A percentile compares a stretch with the other conserved stretches of the same genome.
These are phyloP conservation scores for Pleomassaria siparia DNA, from an alignment of 2,329 filamentous ascomycete species.

Conservation along the genomic window DNA sequence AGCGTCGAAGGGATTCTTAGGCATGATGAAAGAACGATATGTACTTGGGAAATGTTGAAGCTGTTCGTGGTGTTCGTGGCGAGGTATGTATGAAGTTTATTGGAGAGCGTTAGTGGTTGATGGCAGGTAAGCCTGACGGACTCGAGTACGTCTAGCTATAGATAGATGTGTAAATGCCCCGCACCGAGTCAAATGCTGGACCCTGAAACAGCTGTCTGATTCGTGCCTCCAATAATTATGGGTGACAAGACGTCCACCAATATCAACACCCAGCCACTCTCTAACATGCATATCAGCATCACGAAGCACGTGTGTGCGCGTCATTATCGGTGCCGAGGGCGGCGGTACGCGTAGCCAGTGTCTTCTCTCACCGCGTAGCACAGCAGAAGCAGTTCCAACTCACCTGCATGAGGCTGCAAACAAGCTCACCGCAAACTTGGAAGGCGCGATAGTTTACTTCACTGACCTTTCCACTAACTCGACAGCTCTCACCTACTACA, in stretches of 20 bases:
- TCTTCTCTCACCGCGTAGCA: neutral
- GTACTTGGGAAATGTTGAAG: neutral
- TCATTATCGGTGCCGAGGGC: neutral
- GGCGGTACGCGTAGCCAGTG: neutral
- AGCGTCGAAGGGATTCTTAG: constrained; percentile 55
- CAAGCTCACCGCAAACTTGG: constrained; percentile 1
- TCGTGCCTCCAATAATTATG: too few relatives aligned
- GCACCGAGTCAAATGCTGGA: neutral
- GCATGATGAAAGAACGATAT: constrained; percentile 32
- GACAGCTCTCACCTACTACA: neutral
- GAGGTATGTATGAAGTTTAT: neutral
- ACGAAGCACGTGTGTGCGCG: neutral
- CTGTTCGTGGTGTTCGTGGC: neutral
- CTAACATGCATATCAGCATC: neutral
- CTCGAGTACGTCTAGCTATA: too few relatives aligned
- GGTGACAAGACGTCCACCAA: neutral
- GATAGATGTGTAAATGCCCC: too few relatives aligned
- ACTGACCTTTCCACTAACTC: neutral
- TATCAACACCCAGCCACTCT: neutral
- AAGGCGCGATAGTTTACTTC: neutral
- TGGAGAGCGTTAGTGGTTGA: neutral
- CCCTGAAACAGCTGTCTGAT: neutral
- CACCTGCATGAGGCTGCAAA: neutral
- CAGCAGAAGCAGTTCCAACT: neutral
- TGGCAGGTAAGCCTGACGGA: constrained; percentile 1